Percentiles rank a stretch among this genome's conserved stretches.
These are phyloP conservation scores for Aspergillus fructus DNA, from an alignment of 2,329 filamentous ascomycete genomes.

Conservation along the genomic window DNA sequence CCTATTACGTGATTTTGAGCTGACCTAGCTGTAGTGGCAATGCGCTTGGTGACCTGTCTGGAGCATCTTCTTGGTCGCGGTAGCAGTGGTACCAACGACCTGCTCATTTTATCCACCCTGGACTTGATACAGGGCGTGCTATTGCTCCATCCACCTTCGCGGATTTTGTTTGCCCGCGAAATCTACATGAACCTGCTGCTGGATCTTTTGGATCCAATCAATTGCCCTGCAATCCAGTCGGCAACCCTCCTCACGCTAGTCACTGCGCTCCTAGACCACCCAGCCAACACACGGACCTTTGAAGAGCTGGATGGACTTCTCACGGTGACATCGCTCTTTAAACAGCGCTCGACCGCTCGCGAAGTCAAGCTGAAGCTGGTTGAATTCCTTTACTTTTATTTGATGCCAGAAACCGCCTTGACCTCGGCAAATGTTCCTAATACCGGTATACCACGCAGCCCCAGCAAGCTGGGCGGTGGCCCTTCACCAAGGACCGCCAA, in stretches of 20 bases:
- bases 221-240: conserved; percentile 88
- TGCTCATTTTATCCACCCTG: conserved; percentile 82
- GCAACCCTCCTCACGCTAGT: conserved; percentile 88
- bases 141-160: conserved; percentile 85
- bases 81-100: conserved; percentile 77
- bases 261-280: conserved; percentile 80
- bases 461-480: conserved; percentile 64
- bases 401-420: conserved; percentile 80
- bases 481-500: conserved; percentile 51
- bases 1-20: neutral
- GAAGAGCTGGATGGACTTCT: conserved; percentile 88
- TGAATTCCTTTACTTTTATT: conserved; percentile 97
- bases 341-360: conserved; percentile 76
- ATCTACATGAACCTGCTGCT: conserved; percentile 96
- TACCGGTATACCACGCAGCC: conserved; percentile 61
- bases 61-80: conserved; percentile 82
- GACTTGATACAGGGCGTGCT: conserved; percentile 86
- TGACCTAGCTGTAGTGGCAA: conserved; percentile 59
- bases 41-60: conserved; percentile 79
- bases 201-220: conserved; percentile 88
- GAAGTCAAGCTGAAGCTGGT: conserved; percentile 95
- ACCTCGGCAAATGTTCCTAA: conserved; percentile 32
- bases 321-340: conserved; percentile 90
- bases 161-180: conserved; percentile 81
- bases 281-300: conserved; percentile 86